A percentile compares a stretch with the other conserved stretches of the same genome.
Conservation (phyloP, 2,329 filamentous ascomycete species). For the Exserohilum turcica region DNA sequence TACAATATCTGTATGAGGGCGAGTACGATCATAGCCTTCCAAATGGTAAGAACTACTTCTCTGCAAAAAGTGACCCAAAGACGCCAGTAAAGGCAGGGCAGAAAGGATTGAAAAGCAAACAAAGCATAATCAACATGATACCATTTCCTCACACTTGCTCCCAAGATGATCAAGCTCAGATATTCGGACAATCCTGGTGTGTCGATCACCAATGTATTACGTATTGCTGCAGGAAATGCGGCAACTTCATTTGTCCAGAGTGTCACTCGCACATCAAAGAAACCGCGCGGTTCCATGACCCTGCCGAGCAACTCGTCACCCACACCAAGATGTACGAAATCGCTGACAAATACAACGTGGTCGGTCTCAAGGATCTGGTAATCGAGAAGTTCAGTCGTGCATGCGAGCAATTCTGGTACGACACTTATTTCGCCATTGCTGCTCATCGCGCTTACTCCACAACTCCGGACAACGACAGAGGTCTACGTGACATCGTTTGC, state of each 20-base stretch:
- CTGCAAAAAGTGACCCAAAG: background rate
- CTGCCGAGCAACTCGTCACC: background rate
- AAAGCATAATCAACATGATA: no score
- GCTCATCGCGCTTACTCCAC: background rate
- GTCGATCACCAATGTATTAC: background rate
- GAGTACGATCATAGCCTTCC: background rate
- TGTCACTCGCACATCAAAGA: background rate
- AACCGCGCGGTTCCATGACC: no score
- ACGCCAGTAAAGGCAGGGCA: background rate
- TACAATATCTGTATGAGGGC: background rate
- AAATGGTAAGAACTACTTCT: background rate
- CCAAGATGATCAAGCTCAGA: background rate
- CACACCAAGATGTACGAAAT: conserved; percentile 4
- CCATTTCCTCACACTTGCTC: background rate
- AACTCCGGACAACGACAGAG: background rate
- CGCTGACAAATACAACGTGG: conserved; percentile 3
- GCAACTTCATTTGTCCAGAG: background rate
- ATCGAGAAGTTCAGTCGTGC: background rate
- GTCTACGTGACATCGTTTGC: background rate
- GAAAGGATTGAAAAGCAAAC: background rate
- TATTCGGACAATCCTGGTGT: background rate
- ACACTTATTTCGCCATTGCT: background rate
- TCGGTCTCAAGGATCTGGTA: background rate
- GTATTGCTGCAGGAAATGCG: background rate
- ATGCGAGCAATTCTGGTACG: background rate